phyloP scores from a whole-genome alignment of 1,284 basidiomycete species.

The Apiotrichum domesticum region DNA sequence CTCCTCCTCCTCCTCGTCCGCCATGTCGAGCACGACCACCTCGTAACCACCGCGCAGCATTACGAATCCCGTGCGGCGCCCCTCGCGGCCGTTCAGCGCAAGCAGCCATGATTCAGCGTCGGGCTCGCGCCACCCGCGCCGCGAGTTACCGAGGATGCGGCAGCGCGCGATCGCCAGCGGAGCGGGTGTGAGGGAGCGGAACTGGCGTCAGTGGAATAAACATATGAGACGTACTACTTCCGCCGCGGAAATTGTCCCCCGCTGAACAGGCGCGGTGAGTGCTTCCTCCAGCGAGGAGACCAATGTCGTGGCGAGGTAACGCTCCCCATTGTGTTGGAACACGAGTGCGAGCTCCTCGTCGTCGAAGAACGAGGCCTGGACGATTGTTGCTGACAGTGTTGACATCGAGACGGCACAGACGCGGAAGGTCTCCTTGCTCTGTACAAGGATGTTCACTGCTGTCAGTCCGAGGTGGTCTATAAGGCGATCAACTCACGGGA shows the following conservation, averaged over 20 bases:
- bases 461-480: neutral
- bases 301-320: conserved; percentile 21
- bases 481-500: neutral
- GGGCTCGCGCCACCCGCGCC: neutral
- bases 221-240: neutral
- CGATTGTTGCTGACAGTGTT: neutral
- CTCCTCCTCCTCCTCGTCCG: conserved; percentile 33
- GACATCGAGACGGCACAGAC: neutral
- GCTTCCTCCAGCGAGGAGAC: neutral
- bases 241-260: neutral
- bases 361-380: conserved; percentile 33
- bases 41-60: conserved; percentile 22
- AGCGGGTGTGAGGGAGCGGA: neutral
- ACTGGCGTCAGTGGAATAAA: neutral
- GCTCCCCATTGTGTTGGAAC: conserved; percentile 12
- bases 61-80: conserved; percentile 33
- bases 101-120: conserved; percentile 13
- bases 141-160: conserved; percentile 10
- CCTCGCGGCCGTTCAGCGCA: conserved; percentile 34
- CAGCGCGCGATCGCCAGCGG: conserved; percentile 11
- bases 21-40: conserved; percentile 35
- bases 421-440: neutral
- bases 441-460: conserved; percentile 2
- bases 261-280: neutral
- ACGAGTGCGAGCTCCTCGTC: conserved; percentile 34